Evolutionary conservation across 768 basidiomycete species (phyloP).

Genomic region (Phlebiopsis flavidoalba): DNA sequence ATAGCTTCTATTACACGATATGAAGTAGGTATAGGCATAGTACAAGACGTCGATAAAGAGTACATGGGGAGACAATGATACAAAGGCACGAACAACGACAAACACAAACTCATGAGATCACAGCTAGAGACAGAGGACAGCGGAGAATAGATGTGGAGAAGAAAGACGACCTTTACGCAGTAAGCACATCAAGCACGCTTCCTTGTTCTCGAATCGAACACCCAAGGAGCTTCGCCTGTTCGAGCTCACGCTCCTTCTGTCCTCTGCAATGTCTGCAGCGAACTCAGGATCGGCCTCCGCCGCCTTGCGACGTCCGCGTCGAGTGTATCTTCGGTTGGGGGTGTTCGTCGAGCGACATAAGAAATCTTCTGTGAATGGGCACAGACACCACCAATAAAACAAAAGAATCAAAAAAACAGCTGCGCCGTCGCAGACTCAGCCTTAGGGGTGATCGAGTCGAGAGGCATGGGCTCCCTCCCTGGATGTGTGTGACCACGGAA

Average conservation of each 20-base stretch:
- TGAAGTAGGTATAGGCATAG: not conserved
- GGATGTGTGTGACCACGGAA: conserved; percentile 3
- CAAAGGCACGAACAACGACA: not conserved
- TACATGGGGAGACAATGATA: not conserved
- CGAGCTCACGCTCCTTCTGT: conserved; percentile 70
- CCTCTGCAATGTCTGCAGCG: conserved; percentile 68
- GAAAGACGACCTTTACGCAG: conserved; percentile 20
- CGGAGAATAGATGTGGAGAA: not conserved
- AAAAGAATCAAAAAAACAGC: too few relatives aligned
- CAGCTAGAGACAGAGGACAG: not conserved
- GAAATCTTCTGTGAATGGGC: conserved; percentile 20
- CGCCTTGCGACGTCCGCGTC: conserved; percentile 42
- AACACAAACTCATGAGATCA: not conserved
- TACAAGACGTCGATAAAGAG: not conserved
- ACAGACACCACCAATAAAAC: too few relatives aligned
- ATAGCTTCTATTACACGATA: conserved; percentile 1
- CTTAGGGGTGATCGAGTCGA: not conserved
- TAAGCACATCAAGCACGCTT: conserved; percentile 92
- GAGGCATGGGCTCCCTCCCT: conserved; percentile 13
- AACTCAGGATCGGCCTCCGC: conserved; percentile 69
- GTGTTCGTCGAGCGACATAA: conserved; percentile 41
- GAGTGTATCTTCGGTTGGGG: too few relatives aligned
- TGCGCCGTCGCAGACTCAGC: conserved; percentile 18
- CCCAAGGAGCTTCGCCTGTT: conserved; percentile 73
- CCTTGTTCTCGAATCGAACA: conserved; percentile 94